phyloP scores from a whole-genome alignment of 495 filamentous ascomycete genomes.

The Ramalina intermedia region DNA sequence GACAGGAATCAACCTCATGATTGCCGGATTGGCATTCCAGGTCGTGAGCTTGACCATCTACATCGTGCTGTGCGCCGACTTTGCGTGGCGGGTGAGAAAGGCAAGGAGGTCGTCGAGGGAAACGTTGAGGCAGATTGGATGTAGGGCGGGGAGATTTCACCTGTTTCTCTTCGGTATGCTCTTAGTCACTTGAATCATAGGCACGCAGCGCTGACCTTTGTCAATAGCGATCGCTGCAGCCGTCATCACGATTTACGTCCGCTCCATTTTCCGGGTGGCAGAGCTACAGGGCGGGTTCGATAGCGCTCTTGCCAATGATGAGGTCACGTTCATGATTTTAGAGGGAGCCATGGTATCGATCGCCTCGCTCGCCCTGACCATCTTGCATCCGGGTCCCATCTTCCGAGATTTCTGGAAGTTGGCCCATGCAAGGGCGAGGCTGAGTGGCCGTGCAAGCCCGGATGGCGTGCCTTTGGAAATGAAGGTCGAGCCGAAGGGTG shows the following conservation, averaged over 20 bases:
- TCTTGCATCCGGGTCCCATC: slow-evolving; percentile 15
- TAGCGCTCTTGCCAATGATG: slow-evolving; percentile 22
- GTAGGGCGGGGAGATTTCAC: background rate
- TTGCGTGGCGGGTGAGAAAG: slow-evolving; percentile 25
- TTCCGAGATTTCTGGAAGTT: slow-evolving; percentile 7
- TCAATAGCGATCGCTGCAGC: slow-evolving; percentile 4
- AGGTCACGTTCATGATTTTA: slow-evolving; percentile 25
- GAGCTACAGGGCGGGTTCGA: slow-evolving; percentile 27
- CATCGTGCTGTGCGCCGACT: slow-evolving; percentile 35
- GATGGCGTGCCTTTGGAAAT: no score
- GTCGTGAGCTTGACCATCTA: slow-evolving; percentile 36
- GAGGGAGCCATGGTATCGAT: slow-evolving; percentile 24
- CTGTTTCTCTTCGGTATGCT: no score
- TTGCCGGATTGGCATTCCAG: slow-evolving; percentile 47
- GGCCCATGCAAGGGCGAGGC: background rate
- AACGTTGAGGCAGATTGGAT: background rate
- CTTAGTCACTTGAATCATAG: no score
- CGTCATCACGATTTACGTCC: slow-evolving; percentile 23
- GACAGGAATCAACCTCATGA: slow-evolving; percentile 49
- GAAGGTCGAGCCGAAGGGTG: no score
- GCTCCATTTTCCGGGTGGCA: slow-evolving; percentile 25
- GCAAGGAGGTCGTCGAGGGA: background rate
- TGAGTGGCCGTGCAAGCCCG: background rate
- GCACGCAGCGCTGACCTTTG: background rate
- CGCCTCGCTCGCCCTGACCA: slow-evolving; percentile 20